Evolutionary conservation across 352 stramenopile genomes (phyloP).

Genomic region (Phytophthora pisi): DNA sequence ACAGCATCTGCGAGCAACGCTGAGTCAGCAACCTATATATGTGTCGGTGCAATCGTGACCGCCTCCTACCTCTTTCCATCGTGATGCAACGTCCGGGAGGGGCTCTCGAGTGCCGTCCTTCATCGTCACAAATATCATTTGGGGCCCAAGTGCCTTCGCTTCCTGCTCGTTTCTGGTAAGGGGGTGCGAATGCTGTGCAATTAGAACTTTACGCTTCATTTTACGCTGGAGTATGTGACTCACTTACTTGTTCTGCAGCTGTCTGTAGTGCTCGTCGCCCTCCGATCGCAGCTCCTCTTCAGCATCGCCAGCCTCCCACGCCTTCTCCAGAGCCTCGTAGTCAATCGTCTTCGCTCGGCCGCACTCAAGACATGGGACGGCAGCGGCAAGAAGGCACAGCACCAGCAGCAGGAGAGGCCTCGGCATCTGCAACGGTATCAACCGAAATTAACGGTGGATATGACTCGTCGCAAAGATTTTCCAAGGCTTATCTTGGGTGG

Average conservation of each 20-base stretch:
- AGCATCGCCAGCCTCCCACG: constrained; percentile 64
- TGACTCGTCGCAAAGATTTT: constrained; percentile 27
- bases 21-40: constrained; percentile 1
- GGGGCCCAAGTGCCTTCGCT: constrained; percentile 61
- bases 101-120: constrained; percentile 25
- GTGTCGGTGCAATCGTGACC: not conserved
- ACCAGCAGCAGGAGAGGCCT: constrained; percentile 7
- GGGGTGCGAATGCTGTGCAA: not conserved
- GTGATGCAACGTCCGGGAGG: constrained; percentile 51
- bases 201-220: constrained; percentile 2
- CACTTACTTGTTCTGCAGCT: constrained; percentile 47
- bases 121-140: constrained; percentile 85
- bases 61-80: constrained; percentile 71
- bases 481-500: not conserved
- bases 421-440: constrained; percentile 1
- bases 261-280: constrained; percentile 60
- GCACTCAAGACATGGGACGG: not conserved
- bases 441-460: not conserved
- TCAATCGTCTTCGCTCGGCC: constrained; percentile 45
- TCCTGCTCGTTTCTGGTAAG: constrained; percentile 40
- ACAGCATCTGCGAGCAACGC: constrained; percentile 57
- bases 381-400: constrained; percentile 10
- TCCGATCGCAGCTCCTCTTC: constrained; percentile 48
- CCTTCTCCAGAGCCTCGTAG: constrained; percentile 67
- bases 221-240: constrained; percentile 10